Evolutionary conservation across 176 grass and related monocot species (phyloP), one percentile per base, ranked within the genome.

Genomic region (Lolium perenne): DNA sequence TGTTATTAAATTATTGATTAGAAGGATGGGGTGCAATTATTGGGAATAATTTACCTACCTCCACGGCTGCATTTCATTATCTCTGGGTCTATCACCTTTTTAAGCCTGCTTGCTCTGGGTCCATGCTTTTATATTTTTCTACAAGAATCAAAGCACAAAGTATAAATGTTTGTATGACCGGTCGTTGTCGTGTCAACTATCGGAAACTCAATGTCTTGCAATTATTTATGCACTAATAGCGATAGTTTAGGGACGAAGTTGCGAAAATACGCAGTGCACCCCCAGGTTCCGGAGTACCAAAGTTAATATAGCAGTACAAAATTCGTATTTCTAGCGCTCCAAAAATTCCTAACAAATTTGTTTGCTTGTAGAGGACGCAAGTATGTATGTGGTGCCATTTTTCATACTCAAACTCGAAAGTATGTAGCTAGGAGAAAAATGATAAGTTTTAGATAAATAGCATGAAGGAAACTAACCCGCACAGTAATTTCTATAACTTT

Each of bases 11-110:
- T 66, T 51, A 55, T 35, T 35, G 50, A 85, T 74, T 38, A 53
- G 4, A 60, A 18, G 41, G 81, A 76, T 49, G 67, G 60, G 35
- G 20, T 54, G 68, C 85, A 87, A 76, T 87, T 80, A 66, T 87
- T 87, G 81, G 20, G 26, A 55, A 21, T 35, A 54, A 67, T 74
- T 76, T 75, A 50, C 76, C 85, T 53, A 91, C 67, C 74, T 68
- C 18, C 17, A 38, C 16, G 18, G 53, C 32, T 11, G 21, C 46
- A 72, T 35, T 78, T 68, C 50, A 25, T 68, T 49, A 1, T 59
- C 40, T 29, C 38, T 25, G 73, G 80, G 14, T 26, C 80, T 50
- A 55, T 16, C 57, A 75, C 6, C 25, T 49, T 4, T 69, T 18
- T 41, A 68, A 40, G 66, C 32, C 16, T 32, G 25, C 62, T 6